Base-by-base conservation (phyloP, 2,329 filamentous ascomycete species). In the Pseudocercospora pini-densiflorae region DNA sequence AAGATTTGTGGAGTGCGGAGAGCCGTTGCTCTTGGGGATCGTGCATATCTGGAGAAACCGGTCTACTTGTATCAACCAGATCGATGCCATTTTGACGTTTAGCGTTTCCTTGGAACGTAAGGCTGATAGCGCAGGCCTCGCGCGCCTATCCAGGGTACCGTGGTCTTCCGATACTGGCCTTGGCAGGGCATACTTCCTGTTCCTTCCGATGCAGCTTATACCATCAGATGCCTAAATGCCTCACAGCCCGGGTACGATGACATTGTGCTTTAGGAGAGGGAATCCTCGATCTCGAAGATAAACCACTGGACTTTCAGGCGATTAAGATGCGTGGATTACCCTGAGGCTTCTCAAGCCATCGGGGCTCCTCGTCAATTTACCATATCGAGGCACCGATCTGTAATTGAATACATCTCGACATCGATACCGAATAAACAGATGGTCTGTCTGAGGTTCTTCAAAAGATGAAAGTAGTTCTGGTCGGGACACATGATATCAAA, bases 141-240 rank as follows among this genome's bases (percentile, higher is more conserved):
- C 29, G 54, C 19, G 29, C 29, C n/a, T 57, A 51, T 21, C 47
- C 31, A 45, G 31, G 19, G 36, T 40, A 45, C 51, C 21, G 27
- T 31, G 8, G 55, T 36, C 61, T 49, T 40, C 54, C 49, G 45
- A 53, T 53, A 43, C 9, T 49, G 45, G 16, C 33, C 55, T 64
- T 64, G 47, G 62, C 62, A 31, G 57, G 36, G 29, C 49, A 61
- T 57, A 29, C 43, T 61, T 64, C 62, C 62, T 64, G 53, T 36
- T 64, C 61, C 62, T 33, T 36, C 62, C 62, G 62, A 61, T 61
- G 49, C 62, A 45, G 45, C 23, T 49, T 33, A 12, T 49, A 45
- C 62, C 58, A 55, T 33, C 62, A 61, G 29, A 57, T 54, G 43
- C 62, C 57, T 57, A 61, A 61, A 49, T 64, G 45, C 36, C 62